Evolutionary conservation across 352 stramenopile species (phyloP).

Genomic region (Pelagophyceae sp.): DNA sequence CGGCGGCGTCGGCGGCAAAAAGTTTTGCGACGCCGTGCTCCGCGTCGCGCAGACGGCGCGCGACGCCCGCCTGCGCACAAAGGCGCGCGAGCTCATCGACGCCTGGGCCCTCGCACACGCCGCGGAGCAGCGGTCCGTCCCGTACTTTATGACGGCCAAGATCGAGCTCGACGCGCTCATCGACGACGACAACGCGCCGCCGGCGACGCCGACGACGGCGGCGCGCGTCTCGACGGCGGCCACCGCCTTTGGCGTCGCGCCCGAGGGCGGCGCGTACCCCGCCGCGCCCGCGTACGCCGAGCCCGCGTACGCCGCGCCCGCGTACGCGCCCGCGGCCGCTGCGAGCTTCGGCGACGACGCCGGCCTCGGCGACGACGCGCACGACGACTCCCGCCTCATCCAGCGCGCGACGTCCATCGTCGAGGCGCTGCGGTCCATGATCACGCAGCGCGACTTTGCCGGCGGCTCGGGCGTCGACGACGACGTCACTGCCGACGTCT

Average conservation of each 20-base stretch:
- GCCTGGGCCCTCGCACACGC: background rate
- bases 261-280: background rate
- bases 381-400: too few species aligned
- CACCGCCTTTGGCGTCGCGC: background rate
- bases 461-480: too few species aligned
- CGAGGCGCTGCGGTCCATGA: background rate
- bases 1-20: background rate
- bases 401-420: too few species aligned
- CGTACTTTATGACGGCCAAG: background rate
- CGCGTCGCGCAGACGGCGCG: background rate
- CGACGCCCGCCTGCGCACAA: background rate
- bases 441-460: too few species aligned
- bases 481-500: background rate
- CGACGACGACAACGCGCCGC: background rate
- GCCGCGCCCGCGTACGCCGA: background rate
- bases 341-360: background rate
- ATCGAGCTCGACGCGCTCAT: background rate
- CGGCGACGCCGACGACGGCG: background rate
- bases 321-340: background rate
- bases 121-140: background rate
- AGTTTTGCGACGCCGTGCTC: background rate
- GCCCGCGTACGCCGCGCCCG: background rate
- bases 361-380: too few species aligned
- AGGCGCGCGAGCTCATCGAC: background rate
- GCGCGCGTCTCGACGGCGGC: too few species aligned